Percentiles rank a stretch among this genome's conserved stretches.
These are phyloP conservation scores for Fusarium fracticaudum DNA, from an alignment of 2,329 filamentous ascomycete species.

Conservation along the genomic window DNA sequence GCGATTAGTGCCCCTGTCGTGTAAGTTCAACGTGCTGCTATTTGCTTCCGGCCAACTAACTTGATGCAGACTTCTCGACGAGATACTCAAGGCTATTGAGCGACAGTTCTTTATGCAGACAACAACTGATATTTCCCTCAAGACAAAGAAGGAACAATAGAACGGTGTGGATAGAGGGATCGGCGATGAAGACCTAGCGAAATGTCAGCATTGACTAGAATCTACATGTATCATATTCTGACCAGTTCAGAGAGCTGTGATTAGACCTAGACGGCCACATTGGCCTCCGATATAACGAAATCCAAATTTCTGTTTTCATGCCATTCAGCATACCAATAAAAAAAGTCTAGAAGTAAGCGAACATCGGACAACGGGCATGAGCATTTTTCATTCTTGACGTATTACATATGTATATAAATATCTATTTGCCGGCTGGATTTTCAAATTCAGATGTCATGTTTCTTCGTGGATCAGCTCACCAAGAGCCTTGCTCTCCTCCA, in stretches of 20 bases:
- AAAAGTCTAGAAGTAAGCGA: not conserved
- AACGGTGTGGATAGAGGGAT: conserved; percentile 26
- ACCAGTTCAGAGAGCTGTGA: conserved; percentile 25
- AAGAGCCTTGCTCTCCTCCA: conserved; percentile 73
- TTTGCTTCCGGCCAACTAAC: conserved; percentile 35
- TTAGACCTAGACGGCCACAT: conserved; percentile 35
- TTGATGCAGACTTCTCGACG: conserved; percentile 75
- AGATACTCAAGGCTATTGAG: conserved; percentile 83
- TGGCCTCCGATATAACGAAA: conserved; percentile 27
- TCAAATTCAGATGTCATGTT: conserved; percentile 16
- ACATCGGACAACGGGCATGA: not conserved
- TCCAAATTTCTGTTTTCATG: conserved; percentile 13
- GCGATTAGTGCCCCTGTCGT: conserved; percentile 91
- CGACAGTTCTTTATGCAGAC: conserved; percentile 70
- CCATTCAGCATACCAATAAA: not conserved
- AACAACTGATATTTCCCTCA: conserved; percentile 50
- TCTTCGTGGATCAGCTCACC: conserved; percentile 76
- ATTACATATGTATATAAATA: not conserved
- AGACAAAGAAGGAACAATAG: conserved; percentile 65
- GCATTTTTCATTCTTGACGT: conserved; percentile 24
- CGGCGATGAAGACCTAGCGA: conserved; percentile 15
- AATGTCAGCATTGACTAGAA: conserved; percentile 45
- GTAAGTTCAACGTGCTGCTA: conserved; percentile 62
- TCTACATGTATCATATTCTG: conserved; percentile 41
- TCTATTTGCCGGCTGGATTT: not conserved